Evolutionary conservation across 2,329 filamentous ascomycete species (phyloP), one percentile per base, ranked within the genome.

Genomic region (Fusarium domesticum): DNA sequence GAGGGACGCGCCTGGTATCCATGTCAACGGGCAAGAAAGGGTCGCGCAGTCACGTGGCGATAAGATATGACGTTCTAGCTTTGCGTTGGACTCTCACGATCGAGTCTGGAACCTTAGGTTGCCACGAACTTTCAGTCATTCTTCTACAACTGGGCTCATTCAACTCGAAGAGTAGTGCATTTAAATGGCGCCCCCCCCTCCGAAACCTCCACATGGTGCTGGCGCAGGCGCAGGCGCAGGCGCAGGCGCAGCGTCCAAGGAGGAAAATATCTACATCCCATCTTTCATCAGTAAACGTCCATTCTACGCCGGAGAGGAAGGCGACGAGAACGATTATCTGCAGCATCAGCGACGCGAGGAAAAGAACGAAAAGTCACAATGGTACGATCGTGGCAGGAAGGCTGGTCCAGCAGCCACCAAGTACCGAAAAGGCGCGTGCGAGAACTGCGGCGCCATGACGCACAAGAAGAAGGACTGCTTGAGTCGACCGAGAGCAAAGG

Each of bases 201-300:
- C 60, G 18, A 69, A 66, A 42, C 55, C 63, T 6, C 62, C 67
- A 36, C 57, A 67, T 10, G 62, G 63, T 36, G 66, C 69, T 7
- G 64, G 67, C 42, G 69, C 70, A 6, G 69, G 23, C 23, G 66
- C 69, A 8, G n/a, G n/a, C n/a, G n/a, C 67, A 10, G 62, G 63
- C 37, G 66, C 69, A 8, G 64, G 67, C 42, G 69, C 70, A 6
- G 69, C 70, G 5, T 80, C 77, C 43, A 95, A 95, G 66, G 90
- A 95, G 68, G 89, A 93, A 69, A 98, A 98, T 77, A 84, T 96
- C 67, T 98, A 98, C 76, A 98, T 98, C 62, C 93, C 93, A 6
- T 84, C 88, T 42, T 98, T 96, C 77, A 98, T 98, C 72, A 91
- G 90, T 59, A 96, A 96, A 68, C 91, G 95, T 58, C 93, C 93